These are phyloP conservation scores for Holtermanniella nyarrowii DNA, from an alignment of 768 basidiomycete genomes.

Conservation along the genomic window DNA sequence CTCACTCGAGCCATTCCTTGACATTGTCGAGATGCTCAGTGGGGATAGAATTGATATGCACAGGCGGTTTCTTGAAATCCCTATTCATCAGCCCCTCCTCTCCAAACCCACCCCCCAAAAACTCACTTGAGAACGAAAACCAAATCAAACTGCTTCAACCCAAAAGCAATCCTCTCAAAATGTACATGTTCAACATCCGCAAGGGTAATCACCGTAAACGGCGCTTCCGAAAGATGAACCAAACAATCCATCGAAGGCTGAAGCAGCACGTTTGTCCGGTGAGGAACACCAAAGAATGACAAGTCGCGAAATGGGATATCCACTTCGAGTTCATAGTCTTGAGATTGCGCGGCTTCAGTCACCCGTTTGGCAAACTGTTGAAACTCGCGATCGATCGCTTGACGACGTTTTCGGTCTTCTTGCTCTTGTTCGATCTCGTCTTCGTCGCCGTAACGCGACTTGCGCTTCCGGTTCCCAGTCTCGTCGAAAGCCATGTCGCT, in stretches of 20 bases:
- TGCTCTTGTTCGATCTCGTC: slow-evolving; percentile 99
- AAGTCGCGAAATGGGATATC: slow-evolving; percentile 96
- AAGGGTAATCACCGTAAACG: slow-evolving; percentile 90
- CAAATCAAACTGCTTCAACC: slow-evolving; percentile 91
- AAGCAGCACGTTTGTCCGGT: slow-evolving; percentile 83
- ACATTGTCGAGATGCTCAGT: slow-evolving; percentile 85
- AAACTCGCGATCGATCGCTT: slow-evolving; percentile 85
- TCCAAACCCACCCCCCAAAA: too few species aligned
- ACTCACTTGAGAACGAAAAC: slow-evolving; percentile 74
- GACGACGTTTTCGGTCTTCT: slow-evolving; percentile 81
- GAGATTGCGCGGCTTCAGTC: slow-evolving; percentile 70
- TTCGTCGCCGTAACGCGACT: slow-evolving; percentile 93
- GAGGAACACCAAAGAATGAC: slow-evolving; percentile 93
- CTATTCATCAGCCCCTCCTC: background rate
- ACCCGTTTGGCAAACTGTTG: slow-evolving; percentile 86
- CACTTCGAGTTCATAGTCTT: slow-evolving; percentile 73
- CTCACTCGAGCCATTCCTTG: slow-evolving; percentile 97
- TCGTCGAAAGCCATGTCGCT: slow-evolving; percentile 97
- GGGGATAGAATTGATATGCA: slow-evolving; percentile 95
- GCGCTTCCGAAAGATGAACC: slow-evolving; percentile 86
- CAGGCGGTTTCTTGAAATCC: slow-evolving; percentile 81
- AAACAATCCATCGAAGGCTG: slow-evolving; percentile 96
- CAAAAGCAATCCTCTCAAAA: slow-evolving; percentile 91
- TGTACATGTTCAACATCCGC: slow-evolving; percentile 94
- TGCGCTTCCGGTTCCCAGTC: slow-evolving; percentile 96